phyloP scores from a whole-genome alignment of 2,329 filamentous ascomycete species.

The Tetracladium maxilliforme region DNA sequence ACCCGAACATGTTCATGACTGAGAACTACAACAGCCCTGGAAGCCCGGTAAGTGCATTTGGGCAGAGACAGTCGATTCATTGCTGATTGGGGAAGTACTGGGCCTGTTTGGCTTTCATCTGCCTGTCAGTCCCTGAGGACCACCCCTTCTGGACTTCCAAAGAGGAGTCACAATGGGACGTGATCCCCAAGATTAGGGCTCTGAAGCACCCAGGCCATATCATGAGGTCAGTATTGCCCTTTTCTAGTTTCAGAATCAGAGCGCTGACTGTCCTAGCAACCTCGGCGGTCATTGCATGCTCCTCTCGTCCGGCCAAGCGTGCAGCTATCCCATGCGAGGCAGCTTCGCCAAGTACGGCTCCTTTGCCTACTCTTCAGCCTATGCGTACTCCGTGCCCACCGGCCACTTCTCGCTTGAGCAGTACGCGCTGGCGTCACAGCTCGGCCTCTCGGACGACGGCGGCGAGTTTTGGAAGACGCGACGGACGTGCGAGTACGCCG shows the following conservation, averaged over 20 bases:
- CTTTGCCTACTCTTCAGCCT: slow-evolving; percentile 65
- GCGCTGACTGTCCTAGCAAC: slow-evolving; percentile 23
- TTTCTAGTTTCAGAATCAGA: slow-evolving; percentile 1
- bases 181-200: slow-evolving; percentile 42
- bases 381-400: slow-evolving; percentile 64
- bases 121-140: slow-evolving; percentile 49
- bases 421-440: slow-evolving; percentile 59
- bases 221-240: slow-evolving; percentile 25
- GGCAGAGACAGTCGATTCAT: background rate
- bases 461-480: slow-evolving; percentile 70
- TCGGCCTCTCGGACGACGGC: slow-evolving; percentile 63
- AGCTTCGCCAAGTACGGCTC: slow-evolving; percentile 71
- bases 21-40: slow-evolving; percentile 77
- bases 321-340: slow-evolving; percentile 68
- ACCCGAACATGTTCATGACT: slow-evolving; percentile 67
- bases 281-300: slow-evolving; percentile 65
- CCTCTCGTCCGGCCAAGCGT: slow-evolving; percentile 64
- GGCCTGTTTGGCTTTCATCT: slow-evolving; percentile 67
- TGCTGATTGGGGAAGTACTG: slow-evolving; percentile 41
- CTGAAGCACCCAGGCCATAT: slow-evolving; percentile 61
- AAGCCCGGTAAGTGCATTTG: slow-evolving; percentile 28
- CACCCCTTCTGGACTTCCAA: slow-evolving; percentile 63
- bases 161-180: slow-evolving; percentile 43
- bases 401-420: slow-evolving; percentile 65
- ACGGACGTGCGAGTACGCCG: slow-evolving; percentile 49